Percentiles rank a stretch among this genome's conserved stretches.
These are phyloP conservation scores for Tolypocladium ovalisporum DNA, from an alignment of 2,329 filamentous ascomycete species.

Conservation along the genomic window DNA sequence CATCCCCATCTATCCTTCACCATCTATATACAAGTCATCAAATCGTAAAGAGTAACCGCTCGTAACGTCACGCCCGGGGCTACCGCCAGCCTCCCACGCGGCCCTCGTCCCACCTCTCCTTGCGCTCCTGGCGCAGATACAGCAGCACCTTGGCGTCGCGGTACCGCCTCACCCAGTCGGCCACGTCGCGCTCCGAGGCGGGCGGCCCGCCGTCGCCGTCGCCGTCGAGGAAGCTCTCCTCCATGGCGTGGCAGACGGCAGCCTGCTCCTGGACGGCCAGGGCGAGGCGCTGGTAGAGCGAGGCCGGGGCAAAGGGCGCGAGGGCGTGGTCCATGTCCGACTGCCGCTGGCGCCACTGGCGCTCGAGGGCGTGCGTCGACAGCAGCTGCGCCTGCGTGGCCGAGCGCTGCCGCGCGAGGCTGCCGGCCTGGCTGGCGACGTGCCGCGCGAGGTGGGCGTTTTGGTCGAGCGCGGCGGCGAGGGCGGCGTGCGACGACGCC, in stretches of 20 bases:
- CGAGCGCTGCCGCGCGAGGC: constrained; percentile 49
- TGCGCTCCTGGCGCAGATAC: constrained; percentile 75
- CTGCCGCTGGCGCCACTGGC: constrained; percentile 86
- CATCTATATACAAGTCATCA: not conserved
- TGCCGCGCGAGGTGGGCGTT: constrained; percentile 62
- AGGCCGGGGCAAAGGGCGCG: constrained; percentile 73
- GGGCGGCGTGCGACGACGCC: constrained; percentile 48
- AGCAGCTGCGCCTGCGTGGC: constrained; percentile 72
- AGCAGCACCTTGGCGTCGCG: constrained; percentile 69
- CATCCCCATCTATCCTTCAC: not conserved
- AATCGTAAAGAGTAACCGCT: not conserved
- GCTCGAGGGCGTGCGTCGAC: constrained; percentile 73
- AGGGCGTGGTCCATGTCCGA: constrained; percentile 79
- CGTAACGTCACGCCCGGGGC: not conserved
- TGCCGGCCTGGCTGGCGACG: constrained; percentile 48
- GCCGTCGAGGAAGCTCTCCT: constrained; percentile 82
- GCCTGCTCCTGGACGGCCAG: constrained; percentile 77
- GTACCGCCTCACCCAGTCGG: constrained; percentile 75
- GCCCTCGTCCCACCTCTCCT: constrained; percentile 91
- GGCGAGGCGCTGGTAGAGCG: constrained; percentile 71
- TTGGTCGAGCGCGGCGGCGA: constrained; percentile 54
- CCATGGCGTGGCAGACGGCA: constrained; percentile 65
- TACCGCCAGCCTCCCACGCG: constrained; percentile 82
- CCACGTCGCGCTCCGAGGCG: constrained; percentile 70
- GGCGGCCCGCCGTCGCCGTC: constrained; percentile 21